Percentiles rank a stretch among this genome's conserved stretches.
Conservation (phyloP, 75 land plant species). For the Sequoia sempervirens region DNA sequence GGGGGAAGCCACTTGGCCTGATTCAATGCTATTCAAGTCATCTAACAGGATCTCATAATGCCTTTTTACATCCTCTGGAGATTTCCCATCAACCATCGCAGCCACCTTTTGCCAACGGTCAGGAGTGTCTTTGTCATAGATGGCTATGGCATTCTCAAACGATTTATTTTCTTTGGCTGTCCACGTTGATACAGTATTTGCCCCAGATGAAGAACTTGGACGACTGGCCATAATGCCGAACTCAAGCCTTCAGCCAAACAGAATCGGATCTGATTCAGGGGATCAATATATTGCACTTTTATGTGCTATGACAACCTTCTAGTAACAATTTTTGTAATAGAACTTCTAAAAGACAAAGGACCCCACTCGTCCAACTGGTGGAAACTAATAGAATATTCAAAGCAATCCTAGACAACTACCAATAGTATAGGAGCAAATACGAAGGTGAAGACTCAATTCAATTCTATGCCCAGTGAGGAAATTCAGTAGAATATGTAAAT, state of each 20-base stretch:
- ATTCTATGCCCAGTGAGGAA: background rate
- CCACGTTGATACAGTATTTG: conserved; percentile 18
- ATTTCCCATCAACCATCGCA: conserved; percentile 56
- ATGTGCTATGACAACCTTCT: no score
- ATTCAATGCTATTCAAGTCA: conserved; percentile 57
- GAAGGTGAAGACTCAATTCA: background rate
- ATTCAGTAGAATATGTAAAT: background rate
- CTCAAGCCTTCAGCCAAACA: background rate
- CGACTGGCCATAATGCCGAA: background rate
- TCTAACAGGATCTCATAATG: conserved; percentile 13
- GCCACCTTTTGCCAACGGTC: conserved; percentile 75
- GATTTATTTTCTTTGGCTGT: conserved; percentile 57
- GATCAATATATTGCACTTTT: background rate
- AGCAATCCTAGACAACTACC: background rate
- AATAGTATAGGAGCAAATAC: background rate
- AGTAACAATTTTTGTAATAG: background rate
- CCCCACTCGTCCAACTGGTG: background rate
- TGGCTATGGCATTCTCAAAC: conserved; percentile 62
- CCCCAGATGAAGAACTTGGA: background rate
- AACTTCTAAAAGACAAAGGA: background rate
- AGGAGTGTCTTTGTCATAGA: conserved; percentile 20
- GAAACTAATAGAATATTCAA: background rate
- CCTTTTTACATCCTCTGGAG: conserved; percentile 63
- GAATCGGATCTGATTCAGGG: background rate
- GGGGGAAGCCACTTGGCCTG: conserved; percentile 51